Conservation (phyloP, 768 basidiomycete genomes). For the Rhodosporidiobolus odoratus region DNA sequence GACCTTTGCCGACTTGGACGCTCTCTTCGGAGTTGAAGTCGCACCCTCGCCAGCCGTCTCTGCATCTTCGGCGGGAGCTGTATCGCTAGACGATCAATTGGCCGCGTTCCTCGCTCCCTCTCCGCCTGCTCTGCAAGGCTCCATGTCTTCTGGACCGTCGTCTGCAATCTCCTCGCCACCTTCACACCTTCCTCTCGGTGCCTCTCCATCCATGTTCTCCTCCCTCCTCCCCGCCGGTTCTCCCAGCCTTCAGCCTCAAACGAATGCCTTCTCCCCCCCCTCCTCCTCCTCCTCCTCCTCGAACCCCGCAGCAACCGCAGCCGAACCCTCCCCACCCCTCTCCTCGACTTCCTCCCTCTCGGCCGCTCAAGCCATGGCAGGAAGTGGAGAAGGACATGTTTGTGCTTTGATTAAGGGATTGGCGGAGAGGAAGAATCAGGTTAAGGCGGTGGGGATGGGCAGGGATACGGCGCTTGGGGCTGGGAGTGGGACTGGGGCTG, state of each 20-base stretch:
- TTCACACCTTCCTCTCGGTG: not conserved
- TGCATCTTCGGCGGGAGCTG: not conserved
- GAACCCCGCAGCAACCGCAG: not conserved
- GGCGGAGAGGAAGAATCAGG: too few relatives aligned
- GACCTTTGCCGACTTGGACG: conserved; percentile 29
- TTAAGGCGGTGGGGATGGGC: not conserved
- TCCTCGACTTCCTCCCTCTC: not conserved
- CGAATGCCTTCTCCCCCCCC: not conserved
- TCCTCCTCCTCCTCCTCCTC: not conserved
- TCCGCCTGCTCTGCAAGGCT: too few relatives aligned
- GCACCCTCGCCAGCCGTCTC: not conserved
- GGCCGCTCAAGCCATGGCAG: not conserved
- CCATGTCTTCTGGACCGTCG: too few relatives aligned
- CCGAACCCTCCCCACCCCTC: not conserved
- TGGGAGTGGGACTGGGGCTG: not conserved
- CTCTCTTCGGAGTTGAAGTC: conserved; percentile 8
- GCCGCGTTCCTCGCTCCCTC: not conserved
- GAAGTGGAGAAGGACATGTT: not conserved
- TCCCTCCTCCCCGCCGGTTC: not conserved
- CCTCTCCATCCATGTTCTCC: not conserved
- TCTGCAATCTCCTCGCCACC: too few relatives aligned
- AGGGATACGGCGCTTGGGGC: not conserved
- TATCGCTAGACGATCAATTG: not conserved
- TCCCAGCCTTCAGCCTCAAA: too few relatives aligned
- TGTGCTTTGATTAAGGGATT: not conserved